These are phyloP conservation scores for Beauveria brongniartii DNA, from an alignment of 2,329 filamentous ascomycete genomes.

Conservation along the genomic window DNA sequence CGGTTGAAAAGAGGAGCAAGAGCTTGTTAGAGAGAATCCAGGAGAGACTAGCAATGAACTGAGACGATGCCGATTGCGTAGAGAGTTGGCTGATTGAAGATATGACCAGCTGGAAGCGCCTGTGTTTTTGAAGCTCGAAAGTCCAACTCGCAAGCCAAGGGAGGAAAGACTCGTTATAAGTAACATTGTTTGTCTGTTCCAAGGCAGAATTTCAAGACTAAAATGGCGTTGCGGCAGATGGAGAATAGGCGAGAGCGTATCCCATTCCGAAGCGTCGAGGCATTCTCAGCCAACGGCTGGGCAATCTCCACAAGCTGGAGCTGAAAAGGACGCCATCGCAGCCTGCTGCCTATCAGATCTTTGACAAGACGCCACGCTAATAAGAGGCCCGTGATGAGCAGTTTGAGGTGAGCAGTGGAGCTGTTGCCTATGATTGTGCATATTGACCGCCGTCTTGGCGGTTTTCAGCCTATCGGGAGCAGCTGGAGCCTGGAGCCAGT, in stretches of 20 bases:
- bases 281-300: not conserved
- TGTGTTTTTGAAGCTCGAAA: not conserved
- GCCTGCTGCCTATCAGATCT: conserved; percentile 1
- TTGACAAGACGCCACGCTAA: not conserved
- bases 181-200: not conserved
- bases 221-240: not conserved
- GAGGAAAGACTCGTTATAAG: not conserved
- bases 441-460: not conserved
- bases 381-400: not conserved
- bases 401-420: not conserved
- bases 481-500: conserved; percentile 1
- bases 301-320: conserved; percentile 2
- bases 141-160: not conserved
- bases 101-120: not conserved
- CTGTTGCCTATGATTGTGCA: conserved; percentile 5
- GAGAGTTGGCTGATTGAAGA: not conserved
- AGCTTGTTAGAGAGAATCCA: not conserved
- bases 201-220: conserved; percentile 1
- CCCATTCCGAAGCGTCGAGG: not conserved
- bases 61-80: not conserved
- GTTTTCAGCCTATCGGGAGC: not conserved
- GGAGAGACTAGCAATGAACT: not conserved
- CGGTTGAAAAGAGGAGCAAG: not conserved
- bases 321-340: conserved; percentile 4
- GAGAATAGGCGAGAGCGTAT: not conserved